phyloP scores from a whole-genome alignment of 257 asterid genomes.

The Solanum pimpinellifolium region DNA sequence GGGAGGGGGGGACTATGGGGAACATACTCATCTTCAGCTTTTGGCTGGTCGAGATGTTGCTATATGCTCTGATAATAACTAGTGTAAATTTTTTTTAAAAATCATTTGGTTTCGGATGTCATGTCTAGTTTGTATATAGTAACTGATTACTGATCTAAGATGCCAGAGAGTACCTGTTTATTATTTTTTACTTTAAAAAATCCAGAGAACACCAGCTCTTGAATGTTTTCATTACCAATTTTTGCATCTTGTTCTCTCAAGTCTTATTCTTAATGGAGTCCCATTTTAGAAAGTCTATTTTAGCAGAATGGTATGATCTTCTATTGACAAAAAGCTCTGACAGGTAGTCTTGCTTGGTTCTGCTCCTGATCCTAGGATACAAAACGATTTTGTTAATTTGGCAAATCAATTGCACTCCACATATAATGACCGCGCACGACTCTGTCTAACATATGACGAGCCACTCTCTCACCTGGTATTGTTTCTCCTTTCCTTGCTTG shows the following conservation, averaged over 20 bases:
- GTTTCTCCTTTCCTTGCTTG: background rate
- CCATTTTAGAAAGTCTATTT: background rate
- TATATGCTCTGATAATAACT: background rate
- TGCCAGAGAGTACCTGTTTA: background rate
- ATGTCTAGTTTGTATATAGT: background rate
- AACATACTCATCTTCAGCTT: background rate
- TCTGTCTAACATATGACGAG: constrained; percentile 85
- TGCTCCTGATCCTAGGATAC: constrained; percentile 94
- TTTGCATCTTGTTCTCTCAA: background rate
- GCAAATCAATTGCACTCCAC: constrained; percentile 78
- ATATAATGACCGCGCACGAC: constrained; percentile 66
- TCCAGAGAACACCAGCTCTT: background rate
- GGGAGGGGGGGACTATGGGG: background rate
- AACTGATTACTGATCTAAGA: background rate
- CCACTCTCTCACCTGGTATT: constrained; percentile 98
- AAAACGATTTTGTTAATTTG: constrained; percentile 78
- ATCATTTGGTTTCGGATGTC: background rate
- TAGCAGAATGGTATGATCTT: background rate
- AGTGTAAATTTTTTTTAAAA: background rate
- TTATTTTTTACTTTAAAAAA: background rate
- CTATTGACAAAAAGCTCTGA: constrained; percentile 17
- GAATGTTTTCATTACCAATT: background rate
- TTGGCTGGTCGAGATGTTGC: background rate
- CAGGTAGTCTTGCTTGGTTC: constrained; percentile 95
- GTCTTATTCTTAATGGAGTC: background rate